Percentiles rank a stretch among this genome's conserved stretches.
Conservation (phyloP, 2,329 filamentous ascomycete genomes). For the Penicillium sp. region DNA sequence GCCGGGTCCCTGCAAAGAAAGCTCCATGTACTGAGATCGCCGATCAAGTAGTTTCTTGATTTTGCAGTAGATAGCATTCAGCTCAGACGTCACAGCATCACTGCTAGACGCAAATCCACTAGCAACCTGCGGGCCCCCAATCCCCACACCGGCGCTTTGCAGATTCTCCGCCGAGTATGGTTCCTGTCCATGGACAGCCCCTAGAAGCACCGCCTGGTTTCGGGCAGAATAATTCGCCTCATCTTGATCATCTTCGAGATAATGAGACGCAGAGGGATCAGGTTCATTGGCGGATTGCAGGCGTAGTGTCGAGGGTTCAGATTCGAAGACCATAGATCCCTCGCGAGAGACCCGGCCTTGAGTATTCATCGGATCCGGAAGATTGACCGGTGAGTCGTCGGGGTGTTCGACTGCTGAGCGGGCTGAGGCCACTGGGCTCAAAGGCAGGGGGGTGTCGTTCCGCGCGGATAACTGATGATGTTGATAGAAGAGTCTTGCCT, state of each 20-base stretch:
- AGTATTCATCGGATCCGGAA: neutral
- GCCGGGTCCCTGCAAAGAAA: conserved; percentile 76
- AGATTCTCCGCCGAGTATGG: conserved; percentile 56
- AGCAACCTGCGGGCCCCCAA: conserved; percentile 61
- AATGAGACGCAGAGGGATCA: conserved; percentile 1
- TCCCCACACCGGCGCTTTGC: conserved; percentile 58
- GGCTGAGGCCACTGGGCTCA: conserved; percentile 32
- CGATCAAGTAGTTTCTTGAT: conserved; percentile 87
- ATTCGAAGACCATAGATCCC: conserved; percentile 14
- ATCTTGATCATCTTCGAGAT: conserved; percentile 28
- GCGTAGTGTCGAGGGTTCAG: conserved; percentile 11
- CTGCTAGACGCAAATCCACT: conserved; percentile 70
- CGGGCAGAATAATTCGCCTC: conserved; percentile 51
- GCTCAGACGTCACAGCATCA: conserved; percentile 76
- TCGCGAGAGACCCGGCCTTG: conserved; percentile 3
- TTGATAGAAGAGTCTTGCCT: conserved; percentile 96
- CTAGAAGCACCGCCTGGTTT: conserved; percentile 53
- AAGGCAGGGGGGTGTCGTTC: conserved; percentile 37
- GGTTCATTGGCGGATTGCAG: conserved; percentile 11
- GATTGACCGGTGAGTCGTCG: conserved; percentile 5
- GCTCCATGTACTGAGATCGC: conserved; percentile 80
- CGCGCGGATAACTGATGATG: conserved; percentile 69
- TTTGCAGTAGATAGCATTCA: conserved; percentile 83
- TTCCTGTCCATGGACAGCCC: conserved; percentile 57
- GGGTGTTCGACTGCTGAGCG: conserved; percentile 15